Percentiles rank a stretch among this genome's conserved stretches.
These are phyloP conservation scores for Fusarium sp. DNA, from an alignment of 2,329 filamentous ascomycete species.

Conservation along the genomic window DNA sequence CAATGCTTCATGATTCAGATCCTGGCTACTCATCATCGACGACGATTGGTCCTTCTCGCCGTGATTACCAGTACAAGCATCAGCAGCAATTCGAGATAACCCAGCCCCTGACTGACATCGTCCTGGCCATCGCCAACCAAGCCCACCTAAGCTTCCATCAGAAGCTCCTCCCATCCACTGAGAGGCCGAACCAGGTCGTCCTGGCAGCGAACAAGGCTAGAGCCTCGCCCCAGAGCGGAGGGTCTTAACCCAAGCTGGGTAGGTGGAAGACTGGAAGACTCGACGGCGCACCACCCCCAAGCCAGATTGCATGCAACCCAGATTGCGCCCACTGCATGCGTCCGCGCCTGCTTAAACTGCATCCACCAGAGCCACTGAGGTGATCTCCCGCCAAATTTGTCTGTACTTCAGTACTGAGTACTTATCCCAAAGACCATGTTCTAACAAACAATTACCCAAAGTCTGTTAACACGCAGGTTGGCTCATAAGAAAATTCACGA, in stretches of 20 bases:
- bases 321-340: slow-evolving; percentile 37
- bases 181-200: slow-evolving; percentile 37
- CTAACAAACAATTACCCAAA: slow-evolving; percentile 2
- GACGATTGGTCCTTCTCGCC: slow-evolving; percentile 7
- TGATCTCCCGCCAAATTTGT: slow-evolving; percentile 45
- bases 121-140: slow-evolving; percentile 34
- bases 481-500: background rate
- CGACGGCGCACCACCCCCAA: slow-evolving; percentile 42
- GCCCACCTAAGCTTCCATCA: slow-evolving; percentile 37
- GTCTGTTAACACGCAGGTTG: background rate
- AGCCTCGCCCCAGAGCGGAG: slow-evolving; percentile 42
- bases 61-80: slow-evolving; percentile 26
- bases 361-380: slow-evolving; percentile 42
- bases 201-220: slow-evolving; percentile 41
- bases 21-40: background rate
- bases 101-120: slow-evolving; percentile 43
- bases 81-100: slow-evolving; percentile 26
- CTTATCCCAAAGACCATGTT: slow-evolving; percentile 11
- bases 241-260: slow-evolving; percentile 42
- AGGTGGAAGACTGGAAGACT: slow-evolving; percentile 42
- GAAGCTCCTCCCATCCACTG: slow-evolving; percentile 37
- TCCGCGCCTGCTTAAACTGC: slow-evolving; percentile 31
- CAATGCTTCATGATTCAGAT: slow-evolving; percentile 4
- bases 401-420: slow-evolving; percentile 7
- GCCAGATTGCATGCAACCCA: slow-evolving; percentile 35